Evolutionary conservation across 2,329 filamentous ascomycete species (phyloP), one percentile per base, ranked within the genome.

Genomic region (Diaporthe longicolla): DNA sequence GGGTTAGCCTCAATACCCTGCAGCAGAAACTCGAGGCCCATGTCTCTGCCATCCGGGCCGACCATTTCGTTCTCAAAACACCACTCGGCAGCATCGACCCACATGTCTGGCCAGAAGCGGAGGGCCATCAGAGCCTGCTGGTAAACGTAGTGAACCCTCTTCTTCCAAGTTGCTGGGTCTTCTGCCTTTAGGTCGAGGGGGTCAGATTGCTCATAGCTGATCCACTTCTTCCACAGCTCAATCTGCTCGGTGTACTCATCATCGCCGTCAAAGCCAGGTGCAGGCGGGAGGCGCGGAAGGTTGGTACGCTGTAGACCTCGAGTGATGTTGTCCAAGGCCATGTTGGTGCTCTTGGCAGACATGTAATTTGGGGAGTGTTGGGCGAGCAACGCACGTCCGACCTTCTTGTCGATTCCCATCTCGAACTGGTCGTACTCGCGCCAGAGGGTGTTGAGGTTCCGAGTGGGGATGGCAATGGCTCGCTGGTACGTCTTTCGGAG

Each of bases 361-460:
- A 99, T 98, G 82, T 98, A 99, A 3, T 93, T 91, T 1, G 96
- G 93, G 0, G 96, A 98, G 75, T 93, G 93, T 80, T 99, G 97
- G 81, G 98, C 95, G 5, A 99, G 89, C 78, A 97, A 95, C 83
- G 98, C 98, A 32, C 96, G 94, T 55, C 95, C 97, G 55, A 95
- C 97, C 77, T 95, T 90, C 83, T 98, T 98, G 86, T 98, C 98
- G 74, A 98, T 84, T 8, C 93, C 91, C 90, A 97, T 95, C 84
- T 99, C 97, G 80, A 99, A 99, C 78, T 94, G 92, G 82, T 98
- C 95, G 80, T 99, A 99, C 80, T 99, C 96, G 82, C 97, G 98
- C 97, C 97, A 99, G 19, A 99, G 85, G 70, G 89, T 90, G 79
- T 96, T 94, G 65, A 97, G 91, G 43, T 93, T 93, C 71, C 93